Evolutionary conservation across 441 rosid species (phyloP), one percentile per base, ranked within the genome.

Genomic region (Syzygium syzygioides): DNA sequence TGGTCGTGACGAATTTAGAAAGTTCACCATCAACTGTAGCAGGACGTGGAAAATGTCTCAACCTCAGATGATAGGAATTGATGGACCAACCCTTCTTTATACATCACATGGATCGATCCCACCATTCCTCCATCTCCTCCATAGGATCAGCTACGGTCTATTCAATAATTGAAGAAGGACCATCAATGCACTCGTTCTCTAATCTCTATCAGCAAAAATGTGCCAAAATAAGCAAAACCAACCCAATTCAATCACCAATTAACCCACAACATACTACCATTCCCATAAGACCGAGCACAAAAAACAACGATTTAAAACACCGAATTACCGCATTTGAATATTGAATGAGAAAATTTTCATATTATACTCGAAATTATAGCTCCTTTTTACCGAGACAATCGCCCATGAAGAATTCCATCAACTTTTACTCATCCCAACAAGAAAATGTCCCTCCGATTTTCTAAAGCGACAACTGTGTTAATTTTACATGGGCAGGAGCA

Each of bases 21-120:
- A n/a, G 71, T 30, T 64, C 37, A 17, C 19, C 19, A n/a, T 30
- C 32, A 32, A 85, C 23, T 32, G 14, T n/a, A 14, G 45, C 41
- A 50, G 17, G 37, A 87, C n/a, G 32, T 12, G 30, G n/a, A 60
- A 34, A 57, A 52, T 52, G 28, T 19, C 85, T 68, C 41, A 14
- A 19, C 50, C 80, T 85, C 71, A 68, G 66, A 15, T 50, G 9
- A 62, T 50, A 28, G 4, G 4, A 28, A 13, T 14, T 14, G 32
- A 14, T 86, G 26, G 37, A 41, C 91, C 50, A 85, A 96, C 98
- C 96, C 95, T 91, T 85, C 87, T 91, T 91, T 95, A 68, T 94
- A 93, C 41, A 94, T 88, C 87, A 89, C 52, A 91, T 97, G 98
- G 91, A 94, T 91, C 52, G 91, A 94, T 91, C 52, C 98, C 98